Base-by-base conservation (phyloP, 108 stramenopile species). In the Cyclotella baltica region DNA sequence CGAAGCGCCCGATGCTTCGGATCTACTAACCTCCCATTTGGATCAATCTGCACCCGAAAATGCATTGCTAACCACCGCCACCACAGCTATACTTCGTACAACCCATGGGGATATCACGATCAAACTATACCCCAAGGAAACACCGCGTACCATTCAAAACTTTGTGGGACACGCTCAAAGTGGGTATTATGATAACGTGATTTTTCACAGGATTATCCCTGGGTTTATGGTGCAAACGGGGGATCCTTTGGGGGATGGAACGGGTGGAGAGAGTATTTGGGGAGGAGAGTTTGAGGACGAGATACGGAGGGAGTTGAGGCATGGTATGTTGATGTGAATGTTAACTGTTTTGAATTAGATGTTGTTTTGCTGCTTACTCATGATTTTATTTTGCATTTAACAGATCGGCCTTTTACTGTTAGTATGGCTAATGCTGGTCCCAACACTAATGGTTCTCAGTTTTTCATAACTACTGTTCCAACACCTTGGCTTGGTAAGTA, bases 241-340 rank as follows among this genome's bases (percentile, higher is more conserved):
- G 16, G 98, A 99, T 75, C 99, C 99, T 0, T 76, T 97, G 25
- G 99, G 99, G 22, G 97, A 99, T 78, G 99, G 99, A n/a, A 99
- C 99, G 8, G 99, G 99, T 23, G 99, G 99, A 34, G 99, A 99
- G 89, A 88, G 86, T 53, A 98, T 99, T 52, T 99, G 99, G 99
- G 98, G 98, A 25, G 98, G 98, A 22, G 98, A 98, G 69, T 99
- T 99, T 75, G 96, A 98, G 74, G 99, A 99, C 85, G 99, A 99
- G 72, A 95, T 99, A 79, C 88, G 92, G 33, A 83, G 94, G 55
- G 87, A 90, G 47, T 83, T 83, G 25, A 19, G 77, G 1, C 73
- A 83, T 22, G 72, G 51, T 52, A n/a, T n/a, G 51, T 52, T 19
- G 11, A 19, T 52, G 46, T 61, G 18, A 30, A 11, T 19, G 20